Evolutionary conservation across 2,329 filamentous ascomycete species (phyloP).

Genomic region (Sarocladium oryzae): DNA sequence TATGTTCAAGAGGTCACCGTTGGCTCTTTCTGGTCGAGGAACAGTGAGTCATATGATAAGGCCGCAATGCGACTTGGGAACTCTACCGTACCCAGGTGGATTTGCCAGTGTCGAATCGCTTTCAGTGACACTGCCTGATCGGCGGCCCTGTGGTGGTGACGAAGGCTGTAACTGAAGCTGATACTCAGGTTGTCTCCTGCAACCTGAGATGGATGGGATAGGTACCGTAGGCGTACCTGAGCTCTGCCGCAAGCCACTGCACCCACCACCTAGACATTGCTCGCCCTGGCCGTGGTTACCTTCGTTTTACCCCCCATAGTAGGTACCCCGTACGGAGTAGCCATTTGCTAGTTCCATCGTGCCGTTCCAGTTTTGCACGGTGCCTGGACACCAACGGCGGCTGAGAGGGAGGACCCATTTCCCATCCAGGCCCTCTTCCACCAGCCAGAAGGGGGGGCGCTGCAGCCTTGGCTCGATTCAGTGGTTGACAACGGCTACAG

Average conservation of each 20-base stretch:
- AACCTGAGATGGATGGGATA: too few relatives aligned
- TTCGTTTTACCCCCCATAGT: too few relatives aligned
- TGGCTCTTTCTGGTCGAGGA: too few relatives aligned
- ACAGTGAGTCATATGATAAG: slow-evolving; percentile 4
- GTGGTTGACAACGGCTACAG: background rate
- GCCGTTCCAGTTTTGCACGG: background rate
- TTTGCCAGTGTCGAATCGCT: background rate
- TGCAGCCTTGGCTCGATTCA: slow-evolving; percentile 2
- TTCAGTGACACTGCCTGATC: too few relatives aligned
- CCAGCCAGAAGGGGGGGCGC: background rate
- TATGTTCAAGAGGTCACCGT: too few relatives aligned
- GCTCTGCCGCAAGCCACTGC: background rate
- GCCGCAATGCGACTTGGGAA: background rate
- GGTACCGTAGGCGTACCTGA: too few relatives aligned
- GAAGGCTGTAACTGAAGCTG: slow-evolving; percentile 7
- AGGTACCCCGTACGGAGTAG: too few relatives aligned
- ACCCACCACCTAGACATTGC: background rate
- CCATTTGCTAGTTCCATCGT: too few relatives aligned
- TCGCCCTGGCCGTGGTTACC: too few relatives aligned
- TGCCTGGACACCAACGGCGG: background rate
- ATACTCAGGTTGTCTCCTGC: background rate
- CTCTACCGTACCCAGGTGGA: too few relatives aligned
- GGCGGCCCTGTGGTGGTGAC: too few relatives aligned
- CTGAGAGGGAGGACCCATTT: background rate
- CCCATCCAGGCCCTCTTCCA: too few relatives aligned